Base-by-base conservation (phyloP, 345 rosid species). In the Linum tenue region DNA sequence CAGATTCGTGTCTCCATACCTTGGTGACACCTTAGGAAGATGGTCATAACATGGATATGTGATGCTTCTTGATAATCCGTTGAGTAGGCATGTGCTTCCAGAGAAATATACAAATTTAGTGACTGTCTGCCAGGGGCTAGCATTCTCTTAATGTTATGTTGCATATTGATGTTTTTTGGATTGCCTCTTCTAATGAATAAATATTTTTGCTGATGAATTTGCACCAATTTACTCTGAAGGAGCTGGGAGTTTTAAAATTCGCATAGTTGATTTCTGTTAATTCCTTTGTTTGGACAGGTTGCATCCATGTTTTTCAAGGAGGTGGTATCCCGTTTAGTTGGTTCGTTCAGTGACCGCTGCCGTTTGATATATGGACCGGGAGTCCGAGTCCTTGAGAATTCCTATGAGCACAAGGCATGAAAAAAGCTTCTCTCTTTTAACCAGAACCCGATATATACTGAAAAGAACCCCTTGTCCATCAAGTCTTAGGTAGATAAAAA, bases 251-350 rank as follows among this genome's bases (percentile, higher is more conserved):
- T 22, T 22, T 41, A 41, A 41, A 41, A 5, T 10, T 57, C 11
- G 7, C 36, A 37, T 16, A 1, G 5, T 57, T 17, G 11, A 17
- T 6, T 57, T 9, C 9, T 55, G 69, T 14, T 37, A 37, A 22
- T 39, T 64, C 9, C 48, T 66, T 55, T 64, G 62, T 37, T 3
- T 64, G 53, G 57, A 55, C 82, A 94, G 97, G 90, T 80, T 56
- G 95, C 96, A 41, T 84, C 90, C 5, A 72, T 92, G 92, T 92
- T 92, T 69, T 85, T 92, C 56, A 90, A 85, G 80, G 96, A 92
- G 76, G 97, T 90, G 37, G 85, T 84, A 65, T 81, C 94, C 36
- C 80, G 83, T 78, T 70, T 92, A 69, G 84, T 90, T 59, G 86
- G 94, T 56, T 87, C 86, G 35, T 85, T 90, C 72, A 81, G 75